A percentile compares a stretch with the other conserved stretches of the same genome.
Conservation (phyloP, 148 eudicot species). For the Fagopyrum esculentum region DNA sequence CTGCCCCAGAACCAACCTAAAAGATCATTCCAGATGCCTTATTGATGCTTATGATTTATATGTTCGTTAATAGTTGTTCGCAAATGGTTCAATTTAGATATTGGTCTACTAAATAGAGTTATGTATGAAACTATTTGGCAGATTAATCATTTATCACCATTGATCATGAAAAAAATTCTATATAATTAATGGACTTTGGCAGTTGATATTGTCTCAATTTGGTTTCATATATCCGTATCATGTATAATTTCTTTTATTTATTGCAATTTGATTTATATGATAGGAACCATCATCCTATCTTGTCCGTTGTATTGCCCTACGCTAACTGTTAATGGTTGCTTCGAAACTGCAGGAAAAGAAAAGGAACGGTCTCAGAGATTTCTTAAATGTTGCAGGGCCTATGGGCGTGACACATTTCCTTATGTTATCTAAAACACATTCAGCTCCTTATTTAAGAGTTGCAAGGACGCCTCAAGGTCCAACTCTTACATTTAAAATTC, state of each 20-base stretch:
- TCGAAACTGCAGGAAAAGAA: slow-evolving; percentile 64
- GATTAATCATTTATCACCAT: not conserved
- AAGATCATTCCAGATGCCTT: not conserved
- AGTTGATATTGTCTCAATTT: not conserved
- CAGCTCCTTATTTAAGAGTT: slow-evolving; percentile 69
- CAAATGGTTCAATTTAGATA: not conserved
- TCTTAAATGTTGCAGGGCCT: slow-evolving; percentile 86
- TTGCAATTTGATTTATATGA: not conserved
- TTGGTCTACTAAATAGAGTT: not conserved
- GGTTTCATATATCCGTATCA: not conserved
- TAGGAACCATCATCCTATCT: not conserved
- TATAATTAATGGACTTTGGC: not conserved
- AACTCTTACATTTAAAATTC: slow-evolving; percentile 75
- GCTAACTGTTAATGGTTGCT: slow-evolving; percentile 11
- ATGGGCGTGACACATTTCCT: slow-evolving; percentile 96
- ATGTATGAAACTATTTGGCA: not conserved
- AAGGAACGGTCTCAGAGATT: slow-evolving; percentile 55
- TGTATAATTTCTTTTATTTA: not conserved
- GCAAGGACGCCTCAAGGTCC: slow-evolving; percentile 94
- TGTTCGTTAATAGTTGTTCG: not conserved
- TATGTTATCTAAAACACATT: slow-evolving; percentile 66
- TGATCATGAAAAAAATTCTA: not conserved
- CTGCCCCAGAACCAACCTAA: not conserved
- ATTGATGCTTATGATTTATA: not conserved
- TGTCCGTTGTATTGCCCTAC: not conserved